Percentiles rank a stretch among this genome's conserved stretches.
Evolutionary conservation across 257 asterid genomes (phyloP).

Genomic region (Solanum lignicaule): DNA sequence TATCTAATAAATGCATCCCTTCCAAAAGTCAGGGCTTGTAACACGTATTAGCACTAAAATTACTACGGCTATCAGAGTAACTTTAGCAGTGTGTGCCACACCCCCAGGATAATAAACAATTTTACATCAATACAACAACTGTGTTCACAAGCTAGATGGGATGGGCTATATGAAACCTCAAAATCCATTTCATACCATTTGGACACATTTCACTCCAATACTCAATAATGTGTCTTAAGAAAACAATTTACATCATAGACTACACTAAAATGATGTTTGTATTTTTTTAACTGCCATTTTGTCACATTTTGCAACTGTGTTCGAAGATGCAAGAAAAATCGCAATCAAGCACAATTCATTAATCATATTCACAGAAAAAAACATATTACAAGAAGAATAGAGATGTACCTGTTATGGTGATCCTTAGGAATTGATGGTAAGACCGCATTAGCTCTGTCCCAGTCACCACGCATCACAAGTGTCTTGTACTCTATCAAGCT

Average conservation of each 20-base stretch:
- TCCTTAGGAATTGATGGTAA: constrained; percentile 84
- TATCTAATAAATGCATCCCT: background rate
- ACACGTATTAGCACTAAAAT: background rate
- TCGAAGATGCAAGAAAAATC: background rate
- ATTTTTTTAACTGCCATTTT: background rate
- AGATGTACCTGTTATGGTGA: constrained; percentile 64
- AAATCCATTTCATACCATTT: background rate
- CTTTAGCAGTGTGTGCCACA: background rate
- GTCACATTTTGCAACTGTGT: background rate
- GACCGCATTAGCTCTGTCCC: constrained; percentile 75
- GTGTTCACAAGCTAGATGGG: background rate
- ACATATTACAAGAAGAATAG: background rate
- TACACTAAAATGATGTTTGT: background rate
- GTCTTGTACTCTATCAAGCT: constrained; percentile 96
- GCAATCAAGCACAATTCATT: background rate
- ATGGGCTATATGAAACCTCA: background rate
- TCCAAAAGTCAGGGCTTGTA: background rate
- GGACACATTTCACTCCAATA: background rate
- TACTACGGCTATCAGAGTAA: background rate
- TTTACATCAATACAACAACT: background rate
- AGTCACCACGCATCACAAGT: constrained; percentile 93
- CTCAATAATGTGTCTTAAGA: background rate
- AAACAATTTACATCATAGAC: background rate
- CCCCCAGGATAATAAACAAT: background rate
- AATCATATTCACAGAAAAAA: background rate